Percentiles rank a stretch among this genome's conserved stretches.
Evolutionary conservation across 805 yeast genomes (phyloP).

Genomic region (Saccharomycopsis olivae): DNA sequence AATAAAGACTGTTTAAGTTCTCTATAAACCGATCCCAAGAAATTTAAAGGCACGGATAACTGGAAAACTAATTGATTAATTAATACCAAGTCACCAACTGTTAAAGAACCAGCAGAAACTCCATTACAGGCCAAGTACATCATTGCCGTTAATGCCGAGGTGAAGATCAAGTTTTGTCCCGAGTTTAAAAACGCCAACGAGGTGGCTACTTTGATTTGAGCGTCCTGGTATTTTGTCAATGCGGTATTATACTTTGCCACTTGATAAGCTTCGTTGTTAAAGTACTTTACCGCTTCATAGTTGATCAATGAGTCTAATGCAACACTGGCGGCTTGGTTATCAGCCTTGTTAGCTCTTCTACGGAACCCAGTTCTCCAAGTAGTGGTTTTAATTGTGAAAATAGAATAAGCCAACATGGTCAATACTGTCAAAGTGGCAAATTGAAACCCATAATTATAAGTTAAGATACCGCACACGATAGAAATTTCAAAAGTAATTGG

Average conservation of each 20-base stretch:
- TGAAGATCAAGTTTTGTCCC: conserved; percentile 73
- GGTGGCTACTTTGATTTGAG: conserved; percentile 70
- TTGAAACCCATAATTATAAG: conserved; percentile 81
- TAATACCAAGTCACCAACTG: conserved; percentile 91
- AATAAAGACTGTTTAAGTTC: conserved; percentile 86
- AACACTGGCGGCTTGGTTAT: conserved; percentile 89
- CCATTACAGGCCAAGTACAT: conserved; percentile 98
- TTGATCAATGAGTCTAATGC: conserved; percentile 91
- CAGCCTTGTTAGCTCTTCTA: conserved; percentile 83
- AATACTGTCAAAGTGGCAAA: conserved; percentile 83
- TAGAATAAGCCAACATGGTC: conserved; percentile 83
- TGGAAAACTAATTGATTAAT: conserved; percentile 96
- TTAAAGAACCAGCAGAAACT: conserved; percentile 67
- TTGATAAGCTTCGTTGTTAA: conserved; percentile 81
- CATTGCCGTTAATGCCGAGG: conserved; percentile 87
- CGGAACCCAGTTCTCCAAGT: conserved; percentile 95
- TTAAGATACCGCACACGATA: conserved; percentile 86
- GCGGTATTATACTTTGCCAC: conserved; percentile 72
- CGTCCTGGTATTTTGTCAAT: conserved; percentile 56
- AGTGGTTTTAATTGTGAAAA: conserved; percentile 84
- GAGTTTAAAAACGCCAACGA: conserved; percentile 69
- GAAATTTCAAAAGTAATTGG: conserved; percentile 89
- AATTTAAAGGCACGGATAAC: conserved; percentile 87
- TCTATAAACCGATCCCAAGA: conserved; percentile 89
- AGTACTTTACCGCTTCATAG: conserved; percentile 89